These are phyloP conservation scores for Solanum chmielewskii DNA, from an alignment of 257 asterid genomes.

Conservation along the genomic window DNA sequence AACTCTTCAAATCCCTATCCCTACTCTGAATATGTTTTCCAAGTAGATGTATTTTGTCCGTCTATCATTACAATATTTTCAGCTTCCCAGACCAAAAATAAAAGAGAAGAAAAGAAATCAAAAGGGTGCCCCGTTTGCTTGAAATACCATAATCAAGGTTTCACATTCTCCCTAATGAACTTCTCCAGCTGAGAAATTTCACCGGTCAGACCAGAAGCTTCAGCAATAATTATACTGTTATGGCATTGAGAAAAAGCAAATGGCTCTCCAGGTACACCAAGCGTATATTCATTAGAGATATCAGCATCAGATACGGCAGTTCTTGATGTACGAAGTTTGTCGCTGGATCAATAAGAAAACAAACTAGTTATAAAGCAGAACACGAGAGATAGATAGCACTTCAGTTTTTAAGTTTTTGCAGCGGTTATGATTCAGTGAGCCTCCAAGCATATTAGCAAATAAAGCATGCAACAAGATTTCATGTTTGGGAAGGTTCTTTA, in stretches of 20 bases:
- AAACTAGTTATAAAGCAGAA: neutral
- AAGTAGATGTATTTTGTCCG: neutral
- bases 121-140: neutral
- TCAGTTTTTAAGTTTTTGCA: neutral
- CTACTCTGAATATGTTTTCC: neutral
- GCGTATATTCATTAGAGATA: conserved; percentile 41
- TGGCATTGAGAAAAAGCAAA: conserved; percentile 68
- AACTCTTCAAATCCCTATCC: neutral
- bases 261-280: conserved; percentile 68
- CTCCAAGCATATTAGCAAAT: neutral
- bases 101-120: too few relatives aligned
- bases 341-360: conserved; percentile 24
- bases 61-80: neutral
- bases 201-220: conserved; percentile 67
- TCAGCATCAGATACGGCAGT: conserved; percentile 77
- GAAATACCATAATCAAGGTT: conserved; percentile 13
- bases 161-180: conserved; percentile 58
- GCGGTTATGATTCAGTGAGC: neutral
- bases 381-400: neutral
- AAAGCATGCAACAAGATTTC: neutral
- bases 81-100: too few relatives aligned
- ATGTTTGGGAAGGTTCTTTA: neutral
- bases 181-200: conserved; percentile 54
- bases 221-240: conserved; percentile 56
- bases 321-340: conserved; percentile 85